These are phyloP conservation scores for Hypholoma fasciculare DNA, from an alignment of 768 basidiomycete genomes.

Conservation along the genomic window DNA sequence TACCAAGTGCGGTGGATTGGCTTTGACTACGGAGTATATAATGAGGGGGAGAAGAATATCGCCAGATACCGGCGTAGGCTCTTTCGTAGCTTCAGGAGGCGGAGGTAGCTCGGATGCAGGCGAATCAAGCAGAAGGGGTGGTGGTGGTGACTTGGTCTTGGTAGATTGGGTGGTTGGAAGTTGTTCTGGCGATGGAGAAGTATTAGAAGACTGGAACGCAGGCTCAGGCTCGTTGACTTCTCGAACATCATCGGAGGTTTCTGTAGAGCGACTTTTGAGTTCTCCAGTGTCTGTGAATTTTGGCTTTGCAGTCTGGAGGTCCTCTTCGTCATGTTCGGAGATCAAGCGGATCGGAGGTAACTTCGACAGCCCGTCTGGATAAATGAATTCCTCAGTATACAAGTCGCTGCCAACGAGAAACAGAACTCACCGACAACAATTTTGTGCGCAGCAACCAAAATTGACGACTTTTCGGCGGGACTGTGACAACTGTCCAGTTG, in stretches of 20 bases:
- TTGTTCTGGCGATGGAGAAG: neutral
- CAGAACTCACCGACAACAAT: conserved; percentile 74
- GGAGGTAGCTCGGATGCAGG: conserved; percentile 2
- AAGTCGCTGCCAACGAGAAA: neutral
- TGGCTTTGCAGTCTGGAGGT: conserved; percentile 23
- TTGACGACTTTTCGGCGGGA: conserved; percentile 77
- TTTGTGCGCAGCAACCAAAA: conserved; percentile 85
- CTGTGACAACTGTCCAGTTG: conserved; percentile 43
- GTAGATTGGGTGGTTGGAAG: neutral
- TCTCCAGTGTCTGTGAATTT: neutral
- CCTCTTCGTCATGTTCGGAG: conserved; percentile 46
- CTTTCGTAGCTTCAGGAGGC: conserved; percentile 18
- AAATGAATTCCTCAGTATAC: neutral
- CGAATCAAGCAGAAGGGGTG: conserved; percentile 15
- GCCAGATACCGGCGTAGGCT: conserved; percentile 66
- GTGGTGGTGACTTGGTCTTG: conserved; percentile 16
- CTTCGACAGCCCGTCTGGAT: conserved; percentile 69
- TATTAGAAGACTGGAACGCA: neutral
- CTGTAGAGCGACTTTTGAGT: neutral
- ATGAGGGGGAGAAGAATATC: conserved; percentile 92
- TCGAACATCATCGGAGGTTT: neutral
- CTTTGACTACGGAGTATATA: conserved; percentile 92
- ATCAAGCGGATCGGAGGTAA: conserved; percentile 76
- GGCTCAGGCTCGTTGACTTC: neutral
- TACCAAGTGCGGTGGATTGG: conserved; percentile 83